phyloP scores from a whole-genome alignment of 2,329 filamentous ascomycete species.

The Tympanopsis confertula region DNA sequence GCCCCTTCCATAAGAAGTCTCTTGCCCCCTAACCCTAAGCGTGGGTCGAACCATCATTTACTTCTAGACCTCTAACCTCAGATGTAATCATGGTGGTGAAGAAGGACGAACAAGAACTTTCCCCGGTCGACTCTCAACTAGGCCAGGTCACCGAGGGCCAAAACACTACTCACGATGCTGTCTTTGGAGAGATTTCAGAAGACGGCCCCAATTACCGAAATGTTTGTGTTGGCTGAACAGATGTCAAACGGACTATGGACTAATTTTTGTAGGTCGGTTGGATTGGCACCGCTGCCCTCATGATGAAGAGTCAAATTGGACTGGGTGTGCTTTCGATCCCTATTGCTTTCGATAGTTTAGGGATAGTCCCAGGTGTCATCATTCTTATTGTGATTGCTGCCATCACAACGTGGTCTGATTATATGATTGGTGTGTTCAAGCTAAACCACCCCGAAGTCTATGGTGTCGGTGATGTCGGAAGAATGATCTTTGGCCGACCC shows the following conservation, averaged over 20 bases:
- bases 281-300: background rate
- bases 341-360: background rate
- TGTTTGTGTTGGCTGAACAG: background rate
- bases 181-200: background rate
- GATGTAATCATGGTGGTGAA: too few relatives aligned
- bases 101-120: too few relatives aligned
- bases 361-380: background rate
- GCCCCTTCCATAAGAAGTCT: too few relatives aligned
- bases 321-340: background rate
- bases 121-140: too few relatives aligned
- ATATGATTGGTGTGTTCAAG: background rate
- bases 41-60: too few relatives aligned
- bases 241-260: background rate
- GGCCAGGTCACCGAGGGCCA: background rate
- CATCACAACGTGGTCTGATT: background rate
- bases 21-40: too few relatives aligned
- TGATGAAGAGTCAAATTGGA: background rate
- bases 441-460: background rate
- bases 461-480: background rate
- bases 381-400: background rate
- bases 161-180: background rate
- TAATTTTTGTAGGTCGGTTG: background rate
- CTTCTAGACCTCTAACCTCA: too few relatives aligned
- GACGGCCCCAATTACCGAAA: background rate
- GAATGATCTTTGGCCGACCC: background rate